Evolutionary conservation across 1,284 basidiomycete species (phyloP), one percentile per base, ranked within the genome.

Genomic region (Sporisorium reilianum): DNA sequence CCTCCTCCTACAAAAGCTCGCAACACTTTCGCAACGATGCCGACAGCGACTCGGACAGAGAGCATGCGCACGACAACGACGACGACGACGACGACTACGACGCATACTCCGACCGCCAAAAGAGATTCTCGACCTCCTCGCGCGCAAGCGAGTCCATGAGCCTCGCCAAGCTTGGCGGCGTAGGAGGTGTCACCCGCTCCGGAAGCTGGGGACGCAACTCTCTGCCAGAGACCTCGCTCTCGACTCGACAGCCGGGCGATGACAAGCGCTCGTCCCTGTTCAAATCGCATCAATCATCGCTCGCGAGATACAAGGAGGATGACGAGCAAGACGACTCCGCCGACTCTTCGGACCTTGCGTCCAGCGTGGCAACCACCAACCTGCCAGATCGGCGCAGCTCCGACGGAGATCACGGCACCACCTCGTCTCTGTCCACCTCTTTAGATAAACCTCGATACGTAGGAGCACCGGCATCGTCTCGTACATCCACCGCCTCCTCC

Each of bases 181-280:
- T 80, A 0, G 79, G 78, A 23, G 79, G 79, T 25, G 79, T 80
- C 20, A 79, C 75, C 3, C 75, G 79, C 25, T 80, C 79, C 1
- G 79, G 79, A 38, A 79, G 78, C 48, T 79, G 79, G 77, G 70
- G 77, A 18, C 66, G 58, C 53, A 68, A 55, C 54, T 66, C 72
- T 5, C 42, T 73, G 14, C 64, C 61, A 22, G 60, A 63, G 22
- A 23, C 30, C 11, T 73, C 64, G 23, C 58, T 46, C 18, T 54
- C 61, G 2, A 23, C 69, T 32, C 55, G 56, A 22, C 59, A 41
- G 12, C 9, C 58, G 9, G 53, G 40, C 10, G 58, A 65, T 18
- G 61, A 72, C 8, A 45, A 55, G 18, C 64, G 63, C 14, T 40
- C 53, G 0, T 65, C 62, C 23, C 22, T 40, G n/a, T 62, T 56